These are phyloP conservation scores for Mucor piriformis DNA, from an alignment of 371 early-diverging fungal genomes.

Conservation along the genomic window DNA sequence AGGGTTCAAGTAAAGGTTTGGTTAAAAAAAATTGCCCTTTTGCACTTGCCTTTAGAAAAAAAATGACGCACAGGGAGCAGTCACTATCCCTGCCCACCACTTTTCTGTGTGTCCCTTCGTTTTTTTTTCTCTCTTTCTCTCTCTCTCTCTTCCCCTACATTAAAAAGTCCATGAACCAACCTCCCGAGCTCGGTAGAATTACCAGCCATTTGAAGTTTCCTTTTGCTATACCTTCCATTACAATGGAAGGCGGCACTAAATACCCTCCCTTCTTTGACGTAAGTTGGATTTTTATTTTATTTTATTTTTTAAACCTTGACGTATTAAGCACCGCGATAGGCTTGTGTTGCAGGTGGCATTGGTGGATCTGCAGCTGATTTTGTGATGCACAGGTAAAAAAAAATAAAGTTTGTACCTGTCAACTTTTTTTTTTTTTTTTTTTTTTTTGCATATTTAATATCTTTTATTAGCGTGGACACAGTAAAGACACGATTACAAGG, in stretches of 20 bases:
- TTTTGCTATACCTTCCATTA: constrained; percentile 35
- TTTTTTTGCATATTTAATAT: background rate
- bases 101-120: background rate
- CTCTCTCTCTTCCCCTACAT: background rate
- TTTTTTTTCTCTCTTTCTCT: background rate
- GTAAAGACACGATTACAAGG: constrained; percentile 81
- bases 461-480: constrained; percentile 64
- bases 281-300: constrained; percentile 16
- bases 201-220: constrained; percentile 12
- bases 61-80: constrained; percentile 13
- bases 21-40: constrained; percentile 4
- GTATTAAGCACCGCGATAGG: constrained; percentile 34
- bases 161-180: constrained; percentile 16
- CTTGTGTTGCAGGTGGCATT: constrained; percentile 70
- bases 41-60: no score
- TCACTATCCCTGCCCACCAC: constrained; percentile 12
- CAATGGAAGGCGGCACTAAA: constrained; percentile 26
- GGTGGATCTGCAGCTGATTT: constrained; percentile 77
- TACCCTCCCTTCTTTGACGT: constrained; percentile 57
- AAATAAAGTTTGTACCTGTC: background rate
- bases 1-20: background rate
- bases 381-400: constrained; percentile 70
- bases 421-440: background rate
- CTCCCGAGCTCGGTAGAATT: constrained; percentile 11
- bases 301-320: background rate